A percentile compares a stretch with the other conserved stretches of the same genome.
Conservation (phyloP, 805 yeast genomes). For the Ogataea zsoltii region DNA sequence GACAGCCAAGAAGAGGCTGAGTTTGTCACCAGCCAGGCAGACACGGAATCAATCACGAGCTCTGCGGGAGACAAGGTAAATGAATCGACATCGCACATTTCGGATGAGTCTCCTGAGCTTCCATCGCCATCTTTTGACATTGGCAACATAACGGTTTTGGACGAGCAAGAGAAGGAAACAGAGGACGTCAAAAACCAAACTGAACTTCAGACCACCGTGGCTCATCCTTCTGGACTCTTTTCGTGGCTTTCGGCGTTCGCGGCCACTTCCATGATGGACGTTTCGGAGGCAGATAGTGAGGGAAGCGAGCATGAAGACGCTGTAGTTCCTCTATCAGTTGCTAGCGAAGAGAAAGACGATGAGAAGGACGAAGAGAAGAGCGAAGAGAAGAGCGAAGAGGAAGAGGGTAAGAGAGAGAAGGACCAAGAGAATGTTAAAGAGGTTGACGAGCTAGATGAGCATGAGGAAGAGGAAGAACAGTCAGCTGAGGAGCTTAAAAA, state of each 20-base stretch:
- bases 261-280: slow-evolving; percentile 3
- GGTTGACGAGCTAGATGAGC: neutral
- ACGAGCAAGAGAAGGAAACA: neutral
- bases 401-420: slow-evolving; percentile 1
- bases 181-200: neutral
- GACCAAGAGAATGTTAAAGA: slow-evolving; percentile 5
- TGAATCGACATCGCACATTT: too few relatives aligned
- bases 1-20: too few relatives aligned
- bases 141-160: slow-evolving; percentile 1
- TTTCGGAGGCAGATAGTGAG: neutral
- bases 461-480: neutral
- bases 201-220: neutral
- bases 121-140: slow-evolving; percentile 1
- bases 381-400: slow-evolving; percentile 5
- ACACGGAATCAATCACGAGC: too few relatives aligned
- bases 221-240: slow-evolving; percentile 2
- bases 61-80: too few relatives aligned
- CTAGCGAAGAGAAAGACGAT: too few relatives aligned
- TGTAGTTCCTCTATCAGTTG: too few relatives aligned
- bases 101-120: neutral
- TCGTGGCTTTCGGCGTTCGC: slow-evolving; percentile 1
- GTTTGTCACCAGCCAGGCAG: too few relatives aligned
- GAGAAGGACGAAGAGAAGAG: slow-evolving; percentile 4
- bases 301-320: too few relatives aligned
- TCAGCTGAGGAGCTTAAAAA: neutral